Conservation (phyloP, 2,329 filamentous ascomycete genomes). For the Ceratocystis lukuohia region DNA sequence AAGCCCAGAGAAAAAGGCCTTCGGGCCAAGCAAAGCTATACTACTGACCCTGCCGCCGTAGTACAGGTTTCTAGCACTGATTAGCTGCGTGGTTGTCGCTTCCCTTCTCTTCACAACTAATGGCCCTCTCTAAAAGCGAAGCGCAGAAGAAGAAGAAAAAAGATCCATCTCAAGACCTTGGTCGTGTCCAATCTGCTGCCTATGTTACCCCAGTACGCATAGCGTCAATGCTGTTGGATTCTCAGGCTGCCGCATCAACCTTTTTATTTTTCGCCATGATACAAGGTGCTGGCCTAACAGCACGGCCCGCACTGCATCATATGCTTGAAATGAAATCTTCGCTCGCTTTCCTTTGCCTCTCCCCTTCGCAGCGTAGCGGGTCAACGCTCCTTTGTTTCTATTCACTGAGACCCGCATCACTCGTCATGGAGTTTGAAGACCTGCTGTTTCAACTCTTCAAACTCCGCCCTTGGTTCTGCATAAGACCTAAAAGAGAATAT, state of each 20-base stretch:
- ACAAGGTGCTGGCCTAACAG: not conserved
- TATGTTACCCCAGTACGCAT: not conserved
- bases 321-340: not conserved
- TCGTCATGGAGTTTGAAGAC: not conserved
- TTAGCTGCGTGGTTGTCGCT: not conserved
- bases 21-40: not conserved
- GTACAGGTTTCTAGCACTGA: not conserved
- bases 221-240: not conserved
- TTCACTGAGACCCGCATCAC: not conserved
- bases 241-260: not conserved
- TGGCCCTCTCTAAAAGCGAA: not conserved
- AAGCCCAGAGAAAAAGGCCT: not conserved
- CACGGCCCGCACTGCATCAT: not conserved
- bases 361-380: not conserved
- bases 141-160: not conserved
- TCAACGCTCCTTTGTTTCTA: not conserved
- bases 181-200: not conserved
- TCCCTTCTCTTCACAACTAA: not conserved
- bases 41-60: not conserved
- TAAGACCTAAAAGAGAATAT: not conserved
- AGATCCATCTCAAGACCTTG: not conserved
- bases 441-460: not conserved
- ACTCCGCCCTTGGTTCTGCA: not conserved
- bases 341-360: not conserved
- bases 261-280: not conserved